Conservation (phyloP, 805 yeast genomes). For the Alloascoidea hylecoeti region DNA sequence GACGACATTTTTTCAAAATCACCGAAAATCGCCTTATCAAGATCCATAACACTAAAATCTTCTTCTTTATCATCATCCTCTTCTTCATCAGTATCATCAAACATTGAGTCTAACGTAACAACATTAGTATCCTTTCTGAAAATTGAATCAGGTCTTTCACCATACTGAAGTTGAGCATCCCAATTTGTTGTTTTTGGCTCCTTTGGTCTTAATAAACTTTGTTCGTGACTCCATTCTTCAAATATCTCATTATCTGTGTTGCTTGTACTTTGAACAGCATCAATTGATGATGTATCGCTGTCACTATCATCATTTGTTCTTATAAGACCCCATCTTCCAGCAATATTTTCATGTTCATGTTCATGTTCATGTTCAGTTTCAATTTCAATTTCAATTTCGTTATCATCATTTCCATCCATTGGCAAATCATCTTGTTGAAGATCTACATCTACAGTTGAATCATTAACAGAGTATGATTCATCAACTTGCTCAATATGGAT, state of each 20-base stretch:
- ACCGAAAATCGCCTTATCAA: neutral
- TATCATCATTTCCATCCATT: constrained; percentile 3
- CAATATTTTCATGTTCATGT: constrained; percentile 1
- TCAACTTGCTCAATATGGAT: no score
- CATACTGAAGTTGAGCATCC: constrained; percentile 1
- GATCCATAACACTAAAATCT: neutral
- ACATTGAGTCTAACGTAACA: neutral
- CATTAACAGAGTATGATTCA: no score
- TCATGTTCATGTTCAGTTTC: no score
- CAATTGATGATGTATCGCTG: neutral
- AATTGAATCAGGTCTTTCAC: neutral
- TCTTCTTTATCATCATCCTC: neutral
- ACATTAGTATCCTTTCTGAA: neutral
- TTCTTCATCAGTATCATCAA: neutral
- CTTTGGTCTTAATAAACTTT: no score
- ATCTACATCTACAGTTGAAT: constrained; percentile 14
- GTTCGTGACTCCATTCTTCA: constrained; percentile 14
- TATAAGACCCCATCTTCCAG: no score
- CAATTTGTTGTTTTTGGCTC: neutral
- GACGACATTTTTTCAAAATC: neutral
- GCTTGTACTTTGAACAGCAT: constrained; percentile 2
- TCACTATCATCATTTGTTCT: neutral
- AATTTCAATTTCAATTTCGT: no score
- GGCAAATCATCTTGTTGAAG: constrained; percentile 4
- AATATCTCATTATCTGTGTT: neutral